These are phyloP conservation scores for Turritis glabra DNA, from an alignment of 345 rosid species.

Conservation along the genomic window DNA sequence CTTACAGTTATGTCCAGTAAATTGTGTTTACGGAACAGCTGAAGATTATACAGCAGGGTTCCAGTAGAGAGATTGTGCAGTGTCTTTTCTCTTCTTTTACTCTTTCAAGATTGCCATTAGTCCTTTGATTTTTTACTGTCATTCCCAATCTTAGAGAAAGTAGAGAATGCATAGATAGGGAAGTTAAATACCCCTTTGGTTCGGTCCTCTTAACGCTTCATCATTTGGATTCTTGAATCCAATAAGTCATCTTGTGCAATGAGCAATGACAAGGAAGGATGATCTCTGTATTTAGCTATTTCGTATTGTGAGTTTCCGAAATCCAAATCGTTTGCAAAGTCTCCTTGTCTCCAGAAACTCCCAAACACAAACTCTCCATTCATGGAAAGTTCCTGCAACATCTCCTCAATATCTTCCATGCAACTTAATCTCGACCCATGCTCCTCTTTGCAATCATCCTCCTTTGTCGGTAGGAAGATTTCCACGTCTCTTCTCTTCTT, in stretches of 20 bases:
- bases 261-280: slow-evolving; percentile 28
- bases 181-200: background rate
- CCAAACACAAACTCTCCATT: slow-evolving; percentile 86
- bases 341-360: slow-evolving; percentile 75
- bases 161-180: slow-evolving; percentile 14
- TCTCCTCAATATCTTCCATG: slow-evolving; percentile 60
- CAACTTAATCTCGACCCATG: slow-evolving; percentile 32
- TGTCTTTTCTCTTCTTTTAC: slow-evolving; percentile 13
- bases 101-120: slow-evolving; percentile 19
- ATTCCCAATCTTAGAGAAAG: slow-evolving; percentile 10
- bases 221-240: slow-evolving; percentile 30
- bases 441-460: slow-evolving; percentile 12
- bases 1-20: background rate
- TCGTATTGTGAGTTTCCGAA: slow-evolving; percentile 18
- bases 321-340: slow-evolving; percentile 22
- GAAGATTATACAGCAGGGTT: slow-evolving; percentile 27
- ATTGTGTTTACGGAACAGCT: slow-evolving; percentile 18
- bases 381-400: slow-evolving; percentile 49
- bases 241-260: slow-evolving; percentile 24
- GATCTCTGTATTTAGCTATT: slow-evolving; percentile 15
- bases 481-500: slow-evolving; percentile 22
- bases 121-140: slow-evolving; percentile 1
- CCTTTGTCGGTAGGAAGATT: slow-evolving; percentile 1
- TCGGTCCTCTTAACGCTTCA: slow-evolving; percentile 14
- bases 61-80: slow-evolving; percentile 9